These are phyloP conservation scores for Barnettozyma pratensis DNA, from an alignment of 805 yeast species.

Conservation along the genomic window DNA sequence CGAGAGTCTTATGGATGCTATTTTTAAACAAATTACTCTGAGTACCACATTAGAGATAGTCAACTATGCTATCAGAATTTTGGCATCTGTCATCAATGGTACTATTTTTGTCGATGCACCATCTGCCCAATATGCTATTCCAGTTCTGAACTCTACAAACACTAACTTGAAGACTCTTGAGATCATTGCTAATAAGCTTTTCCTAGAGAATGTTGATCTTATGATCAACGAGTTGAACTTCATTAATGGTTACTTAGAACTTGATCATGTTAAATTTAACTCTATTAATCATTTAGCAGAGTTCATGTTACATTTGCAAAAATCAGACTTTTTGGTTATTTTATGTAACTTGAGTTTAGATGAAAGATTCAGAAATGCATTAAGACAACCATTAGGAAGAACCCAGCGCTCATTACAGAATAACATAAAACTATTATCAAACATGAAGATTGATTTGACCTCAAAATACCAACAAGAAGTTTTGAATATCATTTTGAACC, in stretches of 20 bases:
- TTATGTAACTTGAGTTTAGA: constrained; percentile 37
- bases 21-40: constrained; percentile 36
- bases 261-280: constrained; percentile 17
- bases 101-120: constrained; percentile 16
- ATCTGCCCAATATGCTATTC: constrained; percentile 12
- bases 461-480: constrained; percentile 19
- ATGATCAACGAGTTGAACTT: constrained; percentile 17
- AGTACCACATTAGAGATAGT: constrained; percentile 34
- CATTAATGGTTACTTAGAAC: constrained; percentile 16
- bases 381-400: constrained; percentile 10
- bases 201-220: constrained; percentile 20
- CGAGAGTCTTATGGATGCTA: constrained; percentile 33
- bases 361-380: constrained; percentile 13
- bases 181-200: constrained; percentile 15
- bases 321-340: constrained; percentile 40
- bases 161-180: constrained; percentile 14
- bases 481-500: constrained; percentile 4
- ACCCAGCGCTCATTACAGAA: constrained; percentile 8
- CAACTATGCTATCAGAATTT: constrained; percentile 39
- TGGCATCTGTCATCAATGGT: constrained; percentile 19
- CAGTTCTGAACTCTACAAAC: constrained; percentile 15
- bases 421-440: constrained; percentile 12
- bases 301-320: constrained; percentile 41
- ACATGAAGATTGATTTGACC: constrained; percentile 12
- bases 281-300: constrained; percentile 31